Evolutionary conservation across 768 basidiomycete genomes (phyloP).

Genomic region (Amanita rimosa): DNA sequence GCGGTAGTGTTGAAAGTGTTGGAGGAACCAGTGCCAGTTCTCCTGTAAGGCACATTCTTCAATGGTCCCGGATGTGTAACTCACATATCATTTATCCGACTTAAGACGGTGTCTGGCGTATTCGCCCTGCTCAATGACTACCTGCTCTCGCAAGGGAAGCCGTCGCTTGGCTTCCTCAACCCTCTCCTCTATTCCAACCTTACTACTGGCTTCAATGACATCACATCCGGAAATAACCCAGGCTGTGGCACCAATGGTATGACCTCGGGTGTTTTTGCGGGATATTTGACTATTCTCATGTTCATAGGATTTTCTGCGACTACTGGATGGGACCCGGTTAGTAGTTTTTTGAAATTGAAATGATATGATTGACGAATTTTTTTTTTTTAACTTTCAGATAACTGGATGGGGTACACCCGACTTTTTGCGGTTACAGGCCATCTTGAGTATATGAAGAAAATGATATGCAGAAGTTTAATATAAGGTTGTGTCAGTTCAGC

Average conservation of each 20-base stretch:
- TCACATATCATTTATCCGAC: too few species aligned
- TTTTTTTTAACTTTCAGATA: too few species aligned
- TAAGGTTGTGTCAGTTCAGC: not conserved
- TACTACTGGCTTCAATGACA: slow-evolving; percentile 54
- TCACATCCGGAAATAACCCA: too few species aligned
- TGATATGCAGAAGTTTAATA: too few species aligned
- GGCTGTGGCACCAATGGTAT: slow-evolving; percentile 47
- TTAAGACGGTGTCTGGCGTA: slow-evolving; percentile 43
- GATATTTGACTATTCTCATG: not conserved
- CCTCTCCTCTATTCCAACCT: too few species aligned
- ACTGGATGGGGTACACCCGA: slow-evolving; percentile 56
- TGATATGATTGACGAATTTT: too few species aligned
- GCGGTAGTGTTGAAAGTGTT: slow-evolving; percentile 28
- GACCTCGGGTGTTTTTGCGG: not conserved
- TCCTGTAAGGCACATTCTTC: slow-evolving; percentile 29
- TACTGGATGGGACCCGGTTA: slow-evolving; percentile 43
- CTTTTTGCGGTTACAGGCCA: slow-evolving; percentile 37
- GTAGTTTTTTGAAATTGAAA: too few species aligned
- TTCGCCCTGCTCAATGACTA: slow-evolving; percentile 54
- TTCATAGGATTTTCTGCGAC: slow-evolving; percentile 27
- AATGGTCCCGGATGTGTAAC: too few species aligned
- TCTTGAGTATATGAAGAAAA: too few species aligned
- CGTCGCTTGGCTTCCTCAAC: slow-evolving; percentile 50
- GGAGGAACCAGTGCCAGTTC: slow-evolving; percentile 50
- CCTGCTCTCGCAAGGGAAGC: slow-evolving; percentile 32